Base-by-base conservation (phyloP, 1,284 basidiomycete genomes). In the Sporisorium reilianum region DNA sequence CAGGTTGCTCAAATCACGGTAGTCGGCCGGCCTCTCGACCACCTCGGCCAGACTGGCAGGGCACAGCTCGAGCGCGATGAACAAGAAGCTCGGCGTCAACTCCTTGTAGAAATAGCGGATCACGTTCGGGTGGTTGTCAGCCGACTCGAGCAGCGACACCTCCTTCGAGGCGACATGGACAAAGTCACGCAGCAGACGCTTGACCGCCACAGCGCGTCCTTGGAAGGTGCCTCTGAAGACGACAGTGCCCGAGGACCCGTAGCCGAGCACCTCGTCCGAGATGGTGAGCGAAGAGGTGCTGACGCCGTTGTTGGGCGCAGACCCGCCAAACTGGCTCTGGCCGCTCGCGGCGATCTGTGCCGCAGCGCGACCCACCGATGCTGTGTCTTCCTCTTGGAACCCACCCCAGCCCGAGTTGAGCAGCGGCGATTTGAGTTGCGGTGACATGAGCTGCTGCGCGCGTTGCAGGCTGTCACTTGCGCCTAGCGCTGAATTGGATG, bases 91-190 rank as follows among this genome's bases (percentile, higher is more conserved):
- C n/a, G 74, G 76, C 22, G 80, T 84, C 0, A 92, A 89, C 87
- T 99, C 96, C 87, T 98, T 95, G 86, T 95, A 99, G 86, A 95
- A 99, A 85, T 99, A 85, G 68, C 96, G 91, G 75, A 99, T 96
- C 79, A 99, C 95, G 85, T 99, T 98, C 5, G 95, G 94, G 81
- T 99, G 97, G 84, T 97, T 94, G 86, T 99, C 97, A 42, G 83
- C 81, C 11, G 93, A 93, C 83, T 97, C 95, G 2, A 99, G 88
- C 45, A 99, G 90, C 82, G 90, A 91, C 25, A 98, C 95, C 87
- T 99, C 97, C 61, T 96, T 93, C 10, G 92, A 90, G 1, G 96
- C 95, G 34, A 99, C 90, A 0, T 94, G 95, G 52, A 97, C 94
- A 83, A 98, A 99, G 85, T 98, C 95, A 78, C 92, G 92, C 26